Conservation (phyloP, 73 alveolate genomes). For the Tetrahymena borealis region DNA sequence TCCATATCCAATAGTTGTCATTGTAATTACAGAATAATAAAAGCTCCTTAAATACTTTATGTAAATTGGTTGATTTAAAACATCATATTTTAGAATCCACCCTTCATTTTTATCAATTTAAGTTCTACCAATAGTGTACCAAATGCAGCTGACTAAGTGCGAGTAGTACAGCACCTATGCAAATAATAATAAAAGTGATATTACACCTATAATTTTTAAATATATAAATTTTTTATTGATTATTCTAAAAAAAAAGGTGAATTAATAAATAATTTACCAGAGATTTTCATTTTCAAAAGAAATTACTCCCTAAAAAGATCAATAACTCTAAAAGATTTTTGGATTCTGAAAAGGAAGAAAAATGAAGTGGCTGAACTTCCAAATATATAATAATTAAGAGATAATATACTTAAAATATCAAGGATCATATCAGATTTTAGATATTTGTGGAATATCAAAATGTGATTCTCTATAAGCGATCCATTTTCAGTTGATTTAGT, state of each 20-base stretch:
- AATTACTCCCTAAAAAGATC: neutral
- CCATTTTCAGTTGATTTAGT: neutral
- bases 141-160: neutral
- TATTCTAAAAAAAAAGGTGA: neutral
- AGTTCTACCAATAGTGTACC: neutral
- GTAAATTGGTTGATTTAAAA: neutral
- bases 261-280: neutral
- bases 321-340: neutral
- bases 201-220: neutral
- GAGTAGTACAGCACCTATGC: neutral
- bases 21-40: slow-evolving; percentile 3
- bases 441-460: neutral
- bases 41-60: slow-evolving; percentile 3
- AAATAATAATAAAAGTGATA: neutral
- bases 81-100: neutral
- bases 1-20: slow-evolving; percentile 28
- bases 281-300: neutral
- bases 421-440: neutral
- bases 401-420: neutral
- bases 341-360: neutral
- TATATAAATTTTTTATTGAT: neutral
- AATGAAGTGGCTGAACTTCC: neutral
- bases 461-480: neutral
- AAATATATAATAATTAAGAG: neutral
- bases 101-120: neutral